Evolutionary conservation across 257 asterid species (phyloP), one percentile per base, ranked within the genome.

Genomic region (Solanum verrucosum): DNA sequence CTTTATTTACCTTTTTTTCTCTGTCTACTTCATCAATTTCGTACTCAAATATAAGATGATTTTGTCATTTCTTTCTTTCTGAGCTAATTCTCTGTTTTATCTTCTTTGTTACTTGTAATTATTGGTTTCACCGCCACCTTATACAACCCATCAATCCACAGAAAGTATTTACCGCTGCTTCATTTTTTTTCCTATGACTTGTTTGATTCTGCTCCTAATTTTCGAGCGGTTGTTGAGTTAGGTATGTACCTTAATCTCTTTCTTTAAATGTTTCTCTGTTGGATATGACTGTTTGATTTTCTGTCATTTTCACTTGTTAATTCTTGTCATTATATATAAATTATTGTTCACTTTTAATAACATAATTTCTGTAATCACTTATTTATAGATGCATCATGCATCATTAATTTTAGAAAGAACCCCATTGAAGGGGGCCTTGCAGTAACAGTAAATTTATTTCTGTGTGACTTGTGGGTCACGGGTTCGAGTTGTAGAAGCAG

Each of bases 11-110:
- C 73, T 60, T 29, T 42, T 56, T 52, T 18, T 15, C 38, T 84
- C 73, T 73, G 77, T 73, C 12, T 71, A 68, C n/a, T 38, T 67
- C 90, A 89, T 67, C 89, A 89, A 79, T 89, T 91, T 90, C 33
- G 73, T 2, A 15, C 35, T 38, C 34, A 77, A 38, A 38, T 23
- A 12, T 74, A 33, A 8, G 8, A 18, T 34, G 14, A 73, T 73
- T 34, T 10, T 73, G 29, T 20, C 40, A 12, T 13, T 27, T 3
- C 20, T 81, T 29, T 46, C 84, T 40, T 83, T 56, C 60, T 60
- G 77, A 34, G 25, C n/a, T 35, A 65, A 29, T 6, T 5, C 87
- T 65, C 63, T 67, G 82, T 12, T 35, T 23, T 63, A 34, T 4
- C 75, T 4, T 78, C 63, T 31, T 29, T 52, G 33, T 12, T 25